These are phyloP conservation scores for Xylaria polymorpha DNA, from an alignment of 2,329 filamentous ascomycete genomes.

Conservation along the genomic window DNA sequence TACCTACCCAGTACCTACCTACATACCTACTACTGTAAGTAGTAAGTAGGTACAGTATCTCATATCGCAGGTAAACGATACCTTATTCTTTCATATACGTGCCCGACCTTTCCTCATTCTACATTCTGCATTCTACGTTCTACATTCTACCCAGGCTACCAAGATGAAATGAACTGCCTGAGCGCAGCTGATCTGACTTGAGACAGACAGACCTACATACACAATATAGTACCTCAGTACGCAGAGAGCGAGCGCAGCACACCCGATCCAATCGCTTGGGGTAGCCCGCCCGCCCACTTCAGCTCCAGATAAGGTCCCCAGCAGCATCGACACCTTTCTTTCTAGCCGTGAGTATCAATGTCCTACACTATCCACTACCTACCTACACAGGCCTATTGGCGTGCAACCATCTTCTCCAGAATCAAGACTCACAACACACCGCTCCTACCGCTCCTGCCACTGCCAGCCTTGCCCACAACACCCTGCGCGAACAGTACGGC, in stretches of 20 bases:
- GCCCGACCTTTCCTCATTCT: conserved; percentile 1
- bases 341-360: neutral
- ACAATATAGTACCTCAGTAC: neutral
- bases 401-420: neutral
- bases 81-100: neutral
- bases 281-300: neutral
- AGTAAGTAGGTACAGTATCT: neutral
- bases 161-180: neutral
- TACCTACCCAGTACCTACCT: neutral
- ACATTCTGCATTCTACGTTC: neutral
- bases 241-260: neutral
- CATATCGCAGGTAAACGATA: neutral
- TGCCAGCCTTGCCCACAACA: neutral
- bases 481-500: neutral
- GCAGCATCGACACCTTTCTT: neutral
- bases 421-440: neutral
- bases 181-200: neutral
- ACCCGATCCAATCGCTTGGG: neutral
- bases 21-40: neutral
- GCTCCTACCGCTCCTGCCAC: neutral
- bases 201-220: neutral
- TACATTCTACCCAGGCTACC: neutral
- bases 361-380: neutral
- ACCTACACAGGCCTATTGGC: neutral
- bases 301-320: neutral